Base-by-base conservation (phyloP, 805 yeast genomes). In the Cyberlindnera nakhonratchasimensis region DNA sequence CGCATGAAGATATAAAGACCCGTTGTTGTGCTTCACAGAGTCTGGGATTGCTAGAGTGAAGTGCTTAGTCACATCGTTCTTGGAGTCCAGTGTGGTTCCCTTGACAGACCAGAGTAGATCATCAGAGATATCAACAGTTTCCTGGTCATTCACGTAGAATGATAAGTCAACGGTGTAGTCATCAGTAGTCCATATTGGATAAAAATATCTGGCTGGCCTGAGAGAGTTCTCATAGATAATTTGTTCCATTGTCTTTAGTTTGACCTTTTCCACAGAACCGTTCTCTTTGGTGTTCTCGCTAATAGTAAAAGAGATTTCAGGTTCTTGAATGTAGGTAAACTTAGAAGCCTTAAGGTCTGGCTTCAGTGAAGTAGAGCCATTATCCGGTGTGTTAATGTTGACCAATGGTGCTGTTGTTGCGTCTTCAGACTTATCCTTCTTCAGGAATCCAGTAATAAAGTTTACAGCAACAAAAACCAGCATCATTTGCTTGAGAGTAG, bases 1-100 rank as follows among this genome's bases (percentile, higher is more conserved):
- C 5, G 64, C 42, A 33, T 67, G 71, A 21, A 65, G 59, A 42
- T 50, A 66, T 2, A 68, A 30, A 11, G 69, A 54, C 2, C 65
- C 69, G 46, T 66, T 64, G 29, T 50, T 34, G 22, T 42, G 40
- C 23, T 44, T 53, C 36, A 58, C 54, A 12, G 54, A 46, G 9
- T 56, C 53, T 17, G 54, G 44, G 3, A 50, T 38, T 3, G 34
- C 11, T 2, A 53, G 22, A 8, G 43, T 36, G 26, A 50, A 35
- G 19, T 49, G 47, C 22, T 35, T 19, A 1, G 50, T 38, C 6
- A 36, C 39, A 31, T 48, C 47, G 20, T 51, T 49, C 26, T 46
- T 42, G 0, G 42, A 30, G 19, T 42, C 39, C 8, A 49, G 16
- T 4, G 46, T 28, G 2, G 48, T 44, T 14, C 35, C 31, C 2